These are phyloP conservation scores for Dothistroma pini DNA, from an alignment of 2,329 filamentous ascomycete genomes.

Conservation along the genomic window DNA sequence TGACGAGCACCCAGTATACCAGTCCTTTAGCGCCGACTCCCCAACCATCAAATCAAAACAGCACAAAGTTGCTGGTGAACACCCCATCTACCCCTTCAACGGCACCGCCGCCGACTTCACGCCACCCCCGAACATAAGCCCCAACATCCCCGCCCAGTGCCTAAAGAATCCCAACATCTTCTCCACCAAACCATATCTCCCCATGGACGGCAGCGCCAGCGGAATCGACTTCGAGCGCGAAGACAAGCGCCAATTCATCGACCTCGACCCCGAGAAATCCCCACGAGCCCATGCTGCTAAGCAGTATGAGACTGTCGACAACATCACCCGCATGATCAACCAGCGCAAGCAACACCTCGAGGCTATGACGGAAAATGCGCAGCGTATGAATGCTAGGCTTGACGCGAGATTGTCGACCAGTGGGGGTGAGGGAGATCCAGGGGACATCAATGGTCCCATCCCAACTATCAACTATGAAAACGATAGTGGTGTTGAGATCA, in stretches of 20 bases:
- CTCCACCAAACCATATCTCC: slow-evolving; percentile 13
- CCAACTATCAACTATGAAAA: not conserved
- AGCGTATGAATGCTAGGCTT: slow-evolving; percentile 15
- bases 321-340: slow-evolving; percentile 16
- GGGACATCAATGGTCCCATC: slow-evolving; percentile 5
- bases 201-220: slow-evolving; percentile 12
- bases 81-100: not conserved
- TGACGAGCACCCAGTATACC: not conserved
- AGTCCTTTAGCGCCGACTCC: not conserved
- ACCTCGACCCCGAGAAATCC: slow-evolving; percentile 11
- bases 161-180: slow-evolving; percentile 10
- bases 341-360: slow-evolving; percentile 18
- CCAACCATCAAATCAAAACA: not conserved
- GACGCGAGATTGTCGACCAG: slow-evolving; percentile 21
- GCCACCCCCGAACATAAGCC: not conserved
- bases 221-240: slow-evolving; percentile 2
- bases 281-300: not conserved
- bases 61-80: not conserved
- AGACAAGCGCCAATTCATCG: not conserved
- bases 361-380: slow-evolving; percentile 18
- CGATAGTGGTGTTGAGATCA: slow-evolving; percentile 2
- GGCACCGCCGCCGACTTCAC: not conserved
- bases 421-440: not conserved
- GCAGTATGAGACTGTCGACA: slow-evolving; percentile 6
- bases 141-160: not conserved